Evolutionary conservation across 768 basidiomycete species (phyloP), one percentile per base, ranked within the genome.

Genomic region (Tylopilus subfusipes): DNA sequence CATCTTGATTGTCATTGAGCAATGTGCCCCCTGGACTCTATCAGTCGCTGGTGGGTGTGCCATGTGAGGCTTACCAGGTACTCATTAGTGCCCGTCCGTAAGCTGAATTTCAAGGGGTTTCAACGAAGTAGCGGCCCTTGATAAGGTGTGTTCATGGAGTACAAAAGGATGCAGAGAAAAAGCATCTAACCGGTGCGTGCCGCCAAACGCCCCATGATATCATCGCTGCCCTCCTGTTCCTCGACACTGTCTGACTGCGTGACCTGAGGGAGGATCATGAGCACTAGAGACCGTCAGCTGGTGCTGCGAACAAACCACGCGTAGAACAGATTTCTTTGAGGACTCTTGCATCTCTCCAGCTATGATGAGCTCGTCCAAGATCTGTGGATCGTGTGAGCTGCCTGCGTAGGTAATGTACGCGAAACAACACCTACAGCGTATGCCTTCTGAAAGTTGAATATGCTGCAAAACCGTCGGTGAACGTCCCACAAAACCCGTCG

Each of bases 361-460:
- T 29, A 97, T 88, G 60, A 98, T 84, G 40, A 98, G 78, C 70
- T 98, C 95, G 65, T 98, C 96, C 34, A 98, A 75, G 54, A 98
- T 83, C 88, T 90, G 49, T 34, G 34, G 1, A 16, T 42, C 33
- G 11, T 29, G 40, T 58, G 7, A 63, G 50, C 50, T 5, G 19
- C 22, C 33, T 25, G 43, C 4, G 11, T 21, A n/a, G n/a, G n/a
- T n/a, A 8, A 27, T 33, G 46, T 13, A 24, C n/a, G n/a, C 13
- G 54, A 47, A 40, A 16, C 27, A 42, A 19, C 18, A 36, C 76
- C 42, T 57, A 90, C 94, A 5, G 90, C 84, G 68, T 93, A 97
- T 2, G 95, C 96, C 70, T 93, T 91, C 68, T 98, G 90, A 69
- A 98, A 98, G 75, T 97, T 97, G 82, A 97, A 98, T 61, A 98